Conservation (phyloP, 2,329 filamentous ascomycete genomes). For the Pseudodiploospora longispora region DNA sequence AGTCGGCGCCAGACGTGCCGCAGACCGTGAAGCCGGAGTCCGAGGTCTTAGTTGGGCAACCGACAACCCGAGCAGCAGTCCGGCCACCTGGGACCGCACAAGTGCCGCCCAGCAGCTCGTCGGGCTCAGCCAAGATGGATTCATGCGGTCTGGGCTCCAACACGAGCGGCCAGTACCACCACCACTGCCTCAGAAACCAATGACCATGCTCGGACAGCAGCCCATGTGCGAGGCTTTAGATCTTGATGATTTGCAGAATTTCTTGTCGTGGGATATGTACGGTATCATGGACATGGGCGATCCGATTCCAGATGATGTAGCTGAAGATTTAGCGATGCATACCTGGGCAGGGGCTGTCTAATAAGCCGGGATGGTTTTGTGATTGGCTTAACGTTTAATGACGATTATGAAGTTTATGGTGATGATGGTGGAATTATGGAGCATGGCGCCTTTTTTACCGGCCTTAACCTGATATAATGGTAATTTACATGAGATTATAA, state of each 20-base stretch:
- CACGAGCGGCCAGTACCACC: conserved; percentile 27
- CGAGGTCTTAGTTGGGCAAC: conserved; percentile 14
- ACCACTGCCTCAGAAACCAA: not conserved
- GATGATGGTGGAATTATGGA: too few species aligned
- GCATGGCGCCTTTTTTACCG: too few species aligned
- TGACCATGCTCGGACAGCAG: conserved; percentile 5
- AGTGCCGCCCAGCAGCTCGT: conserved; percentile 19
- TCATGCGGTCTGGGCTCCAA: conserved; percentile 25
- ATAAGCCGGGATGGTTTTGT: not conserved
- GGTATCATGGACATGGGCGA: conserved; percentile 34
- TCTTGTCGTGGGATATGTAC: conserved; percentile 32
- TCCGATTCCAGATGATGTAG: conserved; percentile 25
- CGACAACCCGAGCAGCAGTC: conserved; percentile 12
- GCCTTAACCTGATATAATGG: too few species aligned
- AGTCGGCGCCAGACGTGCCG: conserved; percentile 7
- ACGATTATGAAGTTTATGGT: not conserved
- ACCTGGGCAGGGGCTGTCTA: conserved; percentile 6
- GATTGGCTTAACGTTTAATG: not conserved
- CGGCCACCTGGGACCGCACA: conserved; percentile 19
- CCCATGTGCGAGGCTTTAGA: conserved; percentile 29
- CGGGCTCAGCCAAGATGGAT: conserved; percentile 15
- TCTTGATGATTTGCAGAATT: conserved; percentile 30
- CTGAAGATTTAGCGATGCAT: conserved; percentile 25
- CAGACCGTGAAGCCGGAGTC: conserved; percentile 9
- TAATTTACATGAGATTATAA: too few species aligned